A percentile compares a stretch with the other conserved stretches of the same genome.
These are phyloP conservation scores for Dicorynia guianensis DNA, from an alignment of 306 rosid species.

Conservation along the genomic window DNA sequence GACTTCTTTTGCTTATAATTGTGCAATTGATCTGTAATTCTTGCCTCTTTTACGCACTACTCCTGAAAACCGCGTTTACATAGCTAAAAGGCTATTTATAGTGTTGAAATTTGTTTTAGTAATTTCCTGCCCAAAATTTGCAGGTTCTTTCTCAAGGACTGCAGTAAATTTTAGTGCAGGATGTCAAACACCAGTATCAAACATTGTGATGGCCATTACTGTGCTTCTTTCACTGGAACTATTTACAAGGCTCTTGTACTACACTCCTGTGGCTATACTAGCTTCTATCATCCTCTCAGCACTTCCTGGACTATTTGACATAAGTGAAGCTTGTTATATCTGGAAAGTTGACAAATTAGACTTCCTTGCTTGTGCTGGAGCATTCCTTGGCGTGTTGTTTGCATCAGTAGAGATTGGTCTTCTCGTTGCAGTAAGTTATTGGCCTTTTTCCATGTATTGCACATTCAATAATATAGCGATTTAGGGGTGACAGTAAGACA, in stretches of 20 bases:
- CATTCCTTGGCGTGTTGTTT: slow-evolving; percentile 75
- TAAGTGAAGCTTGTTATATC: slow-evolving; percentile 60
- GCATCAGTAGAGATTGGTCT: slow-evolving; percentile 78
- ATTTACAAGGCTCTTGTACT: slow-evolving; percentile 69
- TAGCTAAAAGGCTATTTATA: slow-evolving; percentile 3
- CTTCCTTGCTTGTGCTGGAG: slow-evolving; percentile 73
- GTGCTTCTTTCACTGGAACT: slow-evolving; percentile 64
- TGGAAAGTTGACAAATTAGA: slow-evolving; percentile 85
- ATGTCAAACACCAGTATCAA: slow-evolving; percentile 73
- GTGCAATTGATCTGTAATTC: not conserved
- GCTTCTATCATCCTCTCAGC: slow-evolving; percentile 84
- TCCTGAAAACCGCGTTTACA: not conserved
- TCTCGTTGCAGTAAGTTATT: slow-evolving; percentile 64
- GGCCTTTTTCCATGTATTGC: not conserved
- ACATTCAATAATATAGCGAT: not conserved
- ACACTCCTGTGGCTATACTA: slow-evolving; percentile 78
- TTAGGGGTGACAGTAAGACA: too few species aligned
- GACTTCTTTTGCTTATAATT: not conserved
- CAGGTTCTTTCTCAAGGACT: slow-evolving; percentile 83
- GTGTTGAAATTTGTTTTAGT: not conserved
- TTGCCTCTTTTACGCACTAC: not conserved
- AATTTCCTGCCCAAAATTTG: slow-evolving; percentile 11
- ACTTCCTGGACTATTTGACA: slow-evolving; percentile 72
- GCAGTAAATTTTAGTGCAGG: slow-evolving; percentile 88
- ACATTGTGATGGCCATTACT: slow-evolving; percentile 76